A percentile compares a stretch with the other conserved stretches of the same genome.
Evolutionary conservation across 805 yeast species (phyloP).

Genomic region (Saturnispora serradocipensis): DNA sequence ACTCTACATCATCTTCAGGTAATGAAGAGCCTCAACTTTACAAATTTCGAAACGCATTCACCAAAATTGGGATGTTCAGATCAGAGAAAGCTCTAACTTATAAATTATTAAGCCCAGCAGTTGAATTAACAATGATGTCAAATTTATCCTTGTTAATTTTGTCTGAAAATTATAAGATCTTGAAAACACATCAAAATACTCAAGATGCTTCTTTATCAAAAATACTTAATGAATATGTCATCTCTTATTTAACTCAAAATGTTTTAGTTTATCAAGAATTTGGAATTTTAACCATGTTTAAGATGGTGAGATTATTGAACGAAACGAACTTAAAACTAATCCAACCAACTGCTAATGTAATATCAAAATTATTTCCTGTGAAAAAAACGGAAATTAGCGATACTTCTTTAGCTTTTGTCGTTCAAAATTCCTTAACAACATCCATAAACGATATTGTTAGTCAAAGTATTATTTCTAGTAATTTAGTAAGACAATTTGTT

Average conservation of each 20-base stretch:
- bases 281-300: conserved; percentile 34
- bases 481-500: conserved; percentile 25
- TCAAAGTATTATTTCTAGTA: conserved; percentile 22
- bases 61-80: conserved; percentile 22
- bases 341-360: conserved; percentile 17
- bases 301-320: conserved; percentile 13
- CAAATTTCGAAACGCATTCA: conserved; percentile 19
- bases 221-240: conserved; percentile 9
- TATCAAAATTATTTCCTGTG: conserved; percentile 17
- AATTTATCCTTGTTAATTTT: conserved; percentile 17
- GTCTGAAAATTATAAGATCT: conserved; percentile 14
- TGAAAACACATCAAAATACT: conserved; percentile 3
- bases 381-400: not conserved
- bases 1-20: not conserved
- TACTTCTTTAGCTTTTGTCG: conserved; percentile 1
- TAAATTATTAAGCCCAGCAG: conserved; percentile 19
- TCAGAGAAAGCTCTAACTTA: conserved; percentile 20
- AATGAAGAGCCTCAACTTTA: conserved; percentile 11
- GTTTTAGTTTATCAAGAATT: conserved; percentile 26
- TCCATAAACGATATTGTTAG: conserved; percentile 15
- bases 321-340: conserved; percentile 17
- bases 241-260: conserved; percentile 14
- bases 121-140: conserved; percentile 18
- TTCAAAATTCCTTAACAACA: conserved; percentile 2
- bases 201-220: conserved; percentile 11